phyloP scores from a whole-genome alignment of 805 yeast species.

The Scheffersomyces amazonensis region DNA sequence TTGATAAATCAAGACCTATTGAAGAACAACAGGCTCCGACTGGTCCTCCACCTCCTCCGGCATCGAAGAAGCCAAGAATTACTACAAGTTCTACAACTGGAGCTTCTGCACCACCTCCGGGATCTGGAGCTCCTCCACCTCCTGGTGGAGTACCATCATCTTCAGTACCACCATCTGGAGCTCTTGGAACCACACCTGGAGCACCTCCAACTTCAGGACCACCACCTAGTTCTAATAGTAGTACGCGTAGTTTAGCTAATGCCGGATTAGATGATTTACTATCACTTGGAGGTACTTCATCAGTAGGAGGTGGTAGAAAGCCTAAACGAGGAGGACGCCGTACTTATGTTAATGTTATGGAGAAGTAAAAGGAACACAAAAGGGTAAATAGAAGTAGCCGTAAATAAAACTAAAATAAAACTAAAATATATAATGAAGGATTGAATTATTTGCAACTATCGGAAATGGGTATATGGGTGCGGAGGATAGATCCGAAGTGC shows the following conservation, averaged over 20 bases:
- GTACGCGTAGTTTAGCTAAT: slow-evolving; percentile 26
- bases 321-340: slow-evolving; percentile 31
- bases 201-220: slow-evolving; percentile 8
- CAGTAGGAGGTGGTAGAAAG: slow-evolving; percentile 17
- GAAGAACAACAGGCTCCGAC: slow-evolving; percentile 59
- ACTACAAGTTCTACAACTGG: slow-evolving; percentile 11
- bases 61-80: slow-evolving; percentile 21
- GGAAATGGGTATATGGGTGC: too few relatives aligned
- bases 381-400: neutral
- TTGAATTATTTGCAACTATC: too few relatives aligned
- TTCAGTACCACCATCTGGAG: slow-evolving; percentile 3
- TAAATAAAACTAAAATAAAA: too few relatives aligned
- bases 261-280: slow-evolving; percentile 42
- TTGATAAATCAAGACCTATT: slow-evolving; percentile 62
- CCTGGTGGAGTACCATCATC: slow-evolving; percentile 6
- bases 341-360: slow-evolving; percentile 31
- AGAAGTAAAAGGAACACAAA: slow-evolving; percentile 11
- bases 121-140: slow-evolving; percentile 8
- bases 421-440: too few relatives aligned
- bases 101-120: slow-evolving; percentile 3
- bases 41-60: slow-evolving; percentile 69
- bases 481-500: too few relatives aligned
- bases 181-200: slow-evolving; percentile 9
- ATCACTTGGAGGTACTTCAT: slow-evolving; percentile 23
- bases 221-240: slow-evolving; percentile 9